Percentiles rank a stretch among this genome's conserved stretches.
phyloP scores from a whole-genome alignment of 805 yeast genomes.

The Priceomyces medius region DNA sequence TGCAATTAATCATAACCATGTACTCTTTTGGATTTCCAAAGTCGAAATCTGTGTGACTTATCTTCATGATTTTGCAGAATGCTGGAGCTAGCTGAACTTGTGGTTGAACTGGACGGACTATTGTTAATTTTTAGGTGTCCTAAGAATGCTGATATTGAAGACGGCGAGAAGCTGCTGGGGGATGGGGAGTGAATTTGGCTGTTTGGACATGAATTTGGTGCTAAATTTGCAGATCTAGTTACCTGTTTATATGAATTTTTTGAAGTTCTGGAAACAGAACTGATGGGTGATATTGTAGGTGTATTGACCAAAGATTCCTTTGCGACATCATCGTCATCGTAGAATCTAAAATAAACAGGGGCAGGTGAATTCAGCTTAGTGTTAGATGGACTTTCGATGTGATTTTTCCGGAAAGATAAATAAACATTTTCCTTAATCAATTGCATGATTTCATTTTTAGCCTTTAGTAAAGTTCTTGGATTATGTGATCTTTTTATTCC shows the following conservation, averaged over 20 bases:
- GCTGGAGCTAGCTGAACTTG: conserved; percentile 7
- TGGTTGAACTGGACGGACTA: conserved; percentile 1
- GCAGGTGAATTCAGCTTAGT: neutral
- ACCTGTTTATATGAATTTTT: conserved; percentile 7
- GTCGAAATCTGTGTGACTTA: conserved; percentile 9
- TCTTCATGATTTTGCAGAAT: conserved; percentile 7
- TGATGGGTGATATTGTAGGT: conserved; percentile 1
- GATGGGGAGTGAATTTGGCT: conserved; percentile 2
- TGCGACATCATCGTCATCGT: neutral
- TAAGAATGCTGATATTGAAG: conserved; percentile 14
- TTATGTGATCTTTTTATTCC: conserved; percentile 18
- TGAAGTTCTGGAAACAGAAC: conserved; percentile 1
- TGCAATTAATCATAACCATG: conserved; percentile 4
- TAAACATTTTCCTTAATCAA: conserved; percentile 37
- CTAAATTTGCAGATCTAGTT: neutral
- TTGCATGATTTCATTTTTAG: conserved; percentile 32
- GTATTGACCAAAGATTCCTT: neutral
- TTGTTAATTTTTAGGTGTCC: conserved; percentile 14
- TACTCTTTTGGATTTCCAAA: conserved; percentile 9
- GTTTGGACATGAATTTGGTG: neutral
- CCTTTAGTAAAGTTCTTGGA: conserved; percentile 26
- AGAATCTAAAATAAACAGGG: neutral
- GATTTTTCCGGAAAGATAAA: conserved; percentile 14
- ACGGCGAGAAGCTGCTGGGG: conserved; percentile 5
- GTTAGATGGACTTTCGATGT: neutral